phyloP scores from a whole-genome alignment of 257 asterid species.

The Ophiorrhiza pumila region DNA sequence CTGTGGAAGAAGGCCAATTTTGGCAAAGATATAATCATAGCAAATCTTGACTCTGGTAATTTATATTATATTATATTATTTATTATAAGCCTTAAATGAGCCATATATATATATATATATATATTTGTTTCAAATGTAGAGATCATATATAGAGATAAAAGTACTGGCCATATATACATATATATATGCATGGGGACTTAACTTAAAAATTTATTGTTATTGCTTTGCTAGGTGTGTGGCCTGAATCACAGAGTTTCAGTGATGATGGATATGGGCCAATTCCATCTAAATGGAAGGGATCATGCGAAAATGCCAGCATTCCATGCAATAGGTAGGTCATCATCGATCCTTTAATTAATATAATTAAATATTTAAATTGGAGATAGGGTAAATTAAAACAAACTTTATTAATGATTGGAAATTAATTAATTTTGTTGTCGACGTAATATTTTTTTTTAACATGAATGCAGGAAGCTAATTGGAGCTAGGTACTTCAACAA shows the following conservation, averaged over 20 bases:
- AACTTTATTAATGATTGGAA: not conserved
- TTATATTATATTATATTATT: too few species aligned
- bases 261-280: constrained; percentile 60
- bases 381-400: too few species aligned
- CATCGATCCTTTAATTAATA: too few species aligned
- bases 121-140: too few species aligned
- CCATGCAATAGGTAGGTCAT: constrained; percentile 78
- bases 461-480: constrained; percentile 57
- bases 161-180: too few species aligned
- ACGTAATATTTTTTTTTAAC: not conserved
- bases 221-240: constrained; percentile 63
- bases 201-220: too few species aligned
- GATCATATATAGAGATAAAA: too few species aligned
- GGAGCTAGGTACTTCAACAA: constrained; percentile 70
- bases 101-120: too few species aligned
- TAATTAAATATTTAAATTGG: too few species aligned
- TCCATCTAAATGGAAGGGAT: constrained; percentile 80
- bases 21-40: constrained; percentile 64
- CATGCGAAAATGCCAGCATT: constrained; percentile 37
- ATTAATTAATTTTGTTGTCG: not conserved
- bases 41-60: constrained; percentile 67
- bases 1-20: constrained; percentile 57
- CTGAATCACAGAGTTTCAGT: constrained; percentile 72
- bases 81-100: too few species aligned
- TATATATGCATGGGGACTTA: too few species aligned